phyloP scores from a whole-genome alignment of 2,329 filamentous ascomycete genomes.

The Aspergillus aculeatus region DNA sequence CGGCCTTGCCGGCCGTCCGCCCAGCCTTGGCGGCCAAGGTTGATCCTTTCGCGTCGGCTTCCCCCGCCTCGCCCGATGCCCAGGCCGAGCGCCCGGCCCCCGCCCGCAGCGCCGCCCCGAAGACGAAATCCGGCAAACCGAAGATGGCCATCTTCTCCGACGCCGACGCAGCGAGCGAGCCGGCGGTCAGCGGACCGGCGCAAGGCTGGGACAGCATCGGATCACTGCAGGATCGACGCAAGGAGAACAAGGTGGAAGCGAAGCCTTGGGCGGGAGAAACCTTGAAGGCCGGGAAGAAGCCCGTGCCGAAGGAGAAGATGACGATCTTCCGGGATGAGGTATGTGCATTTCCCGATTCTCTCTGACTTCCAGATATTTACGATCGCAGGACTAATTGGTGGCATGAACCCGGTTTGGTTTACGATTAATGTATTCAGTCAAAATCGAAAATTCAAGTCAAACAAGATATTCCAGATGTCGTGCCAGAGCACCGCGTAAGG shows the following conservation, averaged over 20 bases:
- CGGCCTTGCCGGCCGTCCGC: conserved; percentile 78
- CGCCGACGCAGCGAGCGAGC: conserved; percentile 60
- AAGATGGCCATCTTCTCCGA: conserved; percentile 95
- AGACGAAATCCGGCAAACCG: conserved; percentile 66
- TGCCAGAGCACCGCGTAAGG: conserved; percentile 73
- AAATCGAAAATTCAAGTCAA: conserved; percentile 40
- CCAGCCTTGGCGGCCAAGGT: conserved; percentile 81
- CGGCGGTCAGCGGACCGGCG: conserved; percentile 52
- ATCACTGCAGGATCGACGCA: conserved; percentile 81
- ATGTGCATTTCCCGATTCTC: conserved; percentile 53
- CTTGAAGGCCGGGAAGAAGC: conserved; percentile 80
- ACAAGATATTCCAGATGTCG: conserved; percentile 50
- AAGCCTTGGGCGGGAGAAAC: conserved; percentile 93
- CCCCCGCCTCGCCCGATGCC: conserved; percentile 58
- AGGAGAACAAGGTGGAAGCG: conserved; percentile 84
- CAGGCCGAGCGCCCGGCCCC: conserved; percentile 61
- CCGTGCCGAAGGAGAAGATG: conserved; percentile 75
- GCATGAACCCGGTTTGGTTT: conserved; percentile 40
- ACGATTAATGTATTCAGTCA: conserved; percentile 55
- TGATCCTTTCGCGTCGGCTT: conserved; percentile 68
- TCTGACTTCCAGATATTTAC: conserved; percentile 70
- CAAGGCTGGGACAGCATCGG: conserved; percentile 93
- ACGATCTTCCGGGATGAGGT: conserved; percentile 94
- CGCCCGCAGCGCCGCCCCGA: conserved; percentile 47
- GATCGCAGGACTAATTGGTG: conserved; percentile 90